These are phyloP conservation scores for Pleurotus tuoliensis DNA, from an alignment of 768 basidiomycete species.

Conservation along the genomic window DNA sequence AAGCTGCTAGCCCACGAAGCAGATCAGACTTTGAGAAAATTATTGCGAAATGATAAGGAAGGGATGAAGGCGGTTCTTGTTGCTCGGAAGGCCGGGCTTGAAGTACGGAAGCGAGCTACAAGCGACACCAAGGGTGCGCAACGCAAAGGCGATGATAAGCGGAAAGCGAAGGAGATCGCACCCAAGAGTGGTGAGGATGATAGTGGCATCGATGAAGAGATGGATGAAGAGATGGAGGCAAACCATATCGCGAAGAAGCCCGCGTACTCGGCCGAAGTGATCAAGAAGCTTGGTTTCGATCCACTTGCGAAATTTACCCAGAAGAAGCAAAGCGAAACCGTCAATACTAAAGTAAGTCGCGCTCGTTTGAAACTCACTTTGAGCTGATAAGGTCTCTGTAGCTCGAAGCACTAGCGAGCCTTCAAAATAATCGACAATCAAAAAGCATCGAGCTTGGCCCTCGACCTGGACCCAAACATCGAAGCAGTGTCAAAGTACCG, in stretches of 20 bases:
- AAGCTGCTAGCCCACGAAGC: slow-evolving; percentile 51
- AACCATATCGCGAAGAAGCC: slow-evolving; percentile 26
- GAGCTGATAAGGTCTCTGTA: slow-evolving; percentile 18
- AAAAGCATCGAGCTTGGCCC: slow-evolving; percentile 58
- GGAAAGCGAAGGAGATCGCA: slow-evolving; percentile 15
- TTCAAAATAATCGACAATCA: slow-evolving; percentile 37
- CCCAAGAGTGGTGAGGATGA: slow-evolving; percentile 12
- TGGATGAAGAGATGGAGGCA: slow-evolving; percentile 5
- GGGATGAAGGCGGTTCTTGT: slow-evolving; percentile 63
- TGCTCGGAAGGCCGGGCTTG: slow-evolving; percentile 44
- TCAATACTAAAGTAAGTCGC: slow-evolving; percentile 53
- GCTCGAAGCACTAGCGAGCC: slow-evolving; percentile 53
- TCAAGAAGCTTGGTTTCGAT: slow-evolving; percentile 78
- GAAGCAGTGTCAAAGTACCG: slow-evolving; percentile 48
- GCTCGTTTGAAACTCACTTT: background rate
- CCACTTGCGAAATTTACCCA: slow-evolving; percentile 58
- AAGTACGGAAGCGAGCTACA: slow-evolving; percentile 14
- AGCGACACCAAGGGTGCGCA: slow-evolving; percentile 10
- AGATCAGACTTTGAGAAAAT: slow-evolving; percentile 55
- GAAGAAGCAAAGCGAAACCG: slow-evolving; percentile 32
- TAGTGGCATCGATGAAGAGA: slow-evolving; percentile 9
- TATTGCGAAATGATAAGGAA: slow-evolving; percentile 63
- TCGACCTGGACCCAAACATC: slow-evolving; percentile 57
- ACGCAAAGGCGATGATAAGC: slow-evolving; percentile 14
- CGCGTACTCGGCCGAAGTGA: slow-evolving; percentile 61